phyloP scores from a whole-genome alignment of 495 filamentous ascomycete species.

The Lentithecium fluviatile region DNA sequence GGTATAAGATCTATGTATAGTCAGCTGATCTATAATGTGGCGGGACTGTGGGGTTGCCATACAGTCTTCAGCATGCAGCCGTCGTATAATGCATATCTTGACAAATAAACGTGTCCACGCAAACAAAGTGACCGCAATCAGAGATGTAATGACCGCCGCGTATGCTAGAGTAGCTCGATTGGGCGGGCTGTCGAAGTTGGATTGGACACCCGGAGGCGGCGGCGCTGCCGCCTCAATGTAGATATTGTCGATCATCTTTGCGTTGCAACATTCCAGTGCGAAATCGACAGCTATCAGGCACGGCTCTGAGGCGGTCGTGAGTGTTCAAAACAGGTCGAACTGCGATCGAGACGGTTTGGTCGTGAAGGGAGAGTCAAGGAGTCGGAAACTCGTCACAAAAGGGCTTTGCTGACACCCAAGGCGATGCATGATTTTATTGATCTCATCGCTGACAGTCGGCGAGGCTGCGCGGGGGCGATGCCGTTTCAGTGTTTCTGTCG shows the following conservation, averaged over 20 bases:
- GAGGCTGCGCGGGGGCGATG: too few relatives aligned
- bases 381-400: too few relatives aligned
- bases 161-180: slow-evolving; percentile 10
- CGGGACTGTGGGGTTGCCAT: neutral
- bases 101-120: slow-evolving; percentile 15
- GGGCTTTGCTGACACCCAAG: too few relatives aligned
- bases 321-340: too few relatives aligned
- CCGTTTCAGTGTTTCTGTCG: too few relatives aligned
- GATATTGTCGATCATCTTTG: neutral
- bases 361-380: too few relatives aligned
- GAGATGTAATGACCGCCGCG: neutral
- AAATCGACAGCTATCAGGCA: too few relatives aligned
- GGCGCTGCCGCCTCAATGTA: neutral
- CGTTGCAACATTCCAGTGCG: neutral
- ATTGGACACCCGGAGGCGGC: slow-evolving; percentile 1
- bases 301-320: too few relatives aligned
- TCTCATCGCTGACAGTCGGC: too few relatives aligned
- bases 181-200: slow-evolving; percentile 13
- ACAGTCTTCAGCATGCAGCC: slow-evolving; percentile 15
- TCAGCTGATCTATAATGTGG: neutral
- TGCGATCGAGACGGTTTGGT: too few relatives aligned
- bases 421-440: too few relatives aligned
- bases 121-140: slow-evolving; percentile 6
- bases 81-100: slow-evolving; percentile 13
- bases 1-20: slow-evolving; percentile 1